Conservation (phyloP, 768 basidiomycete genomes). For the Tricholoma terreum region DNA sequence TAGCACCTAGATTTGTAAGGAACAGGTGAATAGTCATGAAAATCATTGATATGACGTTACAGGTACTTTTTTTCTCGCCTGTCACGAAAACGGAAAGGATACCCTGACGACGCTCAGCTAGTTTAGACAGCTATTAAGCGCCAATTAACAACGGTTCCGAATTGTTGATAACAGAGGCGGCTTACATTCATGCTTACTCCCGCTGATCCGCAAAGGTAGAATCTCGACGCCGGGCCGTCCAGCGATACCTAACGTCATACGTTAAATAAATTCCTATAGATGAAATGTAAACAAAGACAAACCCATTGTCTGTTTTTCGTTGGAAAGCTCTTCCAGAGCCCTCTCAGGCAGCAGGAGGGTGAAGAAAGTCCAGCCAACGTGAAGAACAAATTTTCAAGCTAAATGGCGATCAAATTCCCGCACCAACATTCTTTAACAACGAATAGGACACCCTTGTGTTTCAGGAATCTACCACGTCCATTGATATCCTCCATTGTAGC, state of each 20-base stretch:
- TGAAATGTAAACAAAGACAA: not conserved
- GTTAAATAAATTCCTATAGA: not conserved
- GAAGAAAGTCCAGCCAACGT: slow-evolving; percentile 85
- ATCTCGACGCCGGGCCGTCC: not conserved
- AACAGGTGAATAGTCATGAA: too few species aligned
- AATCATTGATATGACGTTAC: too few species aligned
- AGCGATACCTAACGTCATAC: not conserved
- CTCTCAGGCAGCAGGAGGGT: slow-evolving; percentile 80
- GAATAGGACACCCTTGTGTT: slow-evolving; percentile 59
- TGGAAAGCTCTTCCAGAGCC: slow-evolving; percentile 69
- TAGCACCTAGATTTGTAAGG: too few species aligned
- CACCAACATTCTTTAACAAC: not conserved
- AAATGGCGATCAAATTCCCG: slow-evolving; percentile 3
- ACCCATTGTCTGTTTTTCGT: slow-evolving; percentile 53
- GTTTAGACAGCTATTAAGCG: too few species aligned
- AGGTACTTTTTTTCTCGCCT: too few species aligned
- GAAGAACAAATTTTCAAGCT: slow-evolving; percentile 76
- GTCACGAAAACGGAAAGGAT: too few species aligned
- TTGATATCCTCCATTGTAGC: slow-evolving; percentile 58
- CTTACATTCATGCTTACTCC: not conserved
- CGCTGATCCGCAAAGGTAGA: not conserved
- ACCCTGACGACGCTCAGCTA: too few species aligned
- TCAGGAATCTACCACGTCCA: slow-evolving; percentile 53
- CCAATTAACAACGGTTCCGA: too few species aligned
- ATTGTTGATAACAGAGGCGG: too few species aligned